Conservation (phyloP, 306 rosid genomes). For the Lupinus albus region DNA sequence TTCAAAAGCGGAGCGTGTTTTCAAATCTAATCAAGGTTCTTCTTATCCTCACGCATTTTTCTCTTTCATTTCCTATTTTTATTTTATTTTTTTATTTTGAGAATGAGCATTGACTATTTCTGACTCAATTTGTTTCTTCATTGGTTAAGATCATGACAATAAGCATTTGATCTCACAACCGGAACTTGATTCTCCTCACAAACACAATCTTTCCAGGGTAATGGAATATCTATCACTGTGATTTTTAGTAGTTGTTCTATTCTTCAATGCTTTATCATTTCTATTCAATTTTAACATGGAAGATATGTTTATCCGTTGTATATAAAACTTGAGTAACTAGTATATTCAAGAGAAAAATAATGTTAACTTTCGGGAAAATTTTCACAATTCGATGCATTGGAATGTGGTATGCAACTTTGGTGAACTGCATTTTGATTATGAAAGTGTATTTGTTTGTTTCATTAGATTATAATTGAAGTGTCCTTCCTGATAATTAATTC, state of each 20-base stretch:
- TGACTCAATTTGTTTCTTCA: slow-evolving; percentile 39
- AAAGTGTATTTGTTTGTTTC: background rate
- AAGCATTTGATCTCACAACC: slow-evolving; percentile 47
- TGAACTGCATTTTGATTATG: slow-evolving; percentile 16
- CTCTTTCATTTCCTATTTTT: slow-evolving; percentile 16
- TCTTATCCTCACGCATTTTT: too few relatives aligned
- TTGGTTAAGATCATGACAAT: slow-evolving; percentile 67
- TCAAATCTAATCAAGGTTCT: slow-evolving; percentile 84
- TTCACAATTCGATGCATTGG: background rate
- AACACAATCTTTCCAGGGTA: slow-evolving; percentile 60
- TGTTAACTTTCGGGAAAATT: background rate
- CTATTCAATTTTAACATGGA: background rate
- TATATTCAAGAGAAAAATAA: background rate
- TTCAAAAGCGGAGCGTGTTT: slow-evolving; percentile 97
- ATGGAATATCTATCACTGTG: background rate
- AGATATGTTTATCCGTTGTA: background rate
- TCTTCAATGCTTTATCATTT: background rate
- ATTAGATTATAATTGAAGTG: slow-evolving; percentile 17
- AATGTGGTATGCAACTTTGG: background rate
- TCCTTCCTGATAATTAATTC: slow-evolving; percentile 7
- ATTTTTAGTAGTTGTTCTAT: background rate
- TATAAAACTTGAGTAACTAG: background rate
- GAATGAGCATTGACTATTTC: slow-evolving; percentile 25
- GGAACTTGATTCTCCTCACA: slow-evolving; percentile 45
- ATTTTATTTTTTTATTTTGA: slow-evolving; percentile 4